Percentiles rank a stretch among this genome's conserved stretches.
phyloP scores from a whole-genome alignment of 768 basidiomycete species.

The Wakefieldia striispora region DNA sequence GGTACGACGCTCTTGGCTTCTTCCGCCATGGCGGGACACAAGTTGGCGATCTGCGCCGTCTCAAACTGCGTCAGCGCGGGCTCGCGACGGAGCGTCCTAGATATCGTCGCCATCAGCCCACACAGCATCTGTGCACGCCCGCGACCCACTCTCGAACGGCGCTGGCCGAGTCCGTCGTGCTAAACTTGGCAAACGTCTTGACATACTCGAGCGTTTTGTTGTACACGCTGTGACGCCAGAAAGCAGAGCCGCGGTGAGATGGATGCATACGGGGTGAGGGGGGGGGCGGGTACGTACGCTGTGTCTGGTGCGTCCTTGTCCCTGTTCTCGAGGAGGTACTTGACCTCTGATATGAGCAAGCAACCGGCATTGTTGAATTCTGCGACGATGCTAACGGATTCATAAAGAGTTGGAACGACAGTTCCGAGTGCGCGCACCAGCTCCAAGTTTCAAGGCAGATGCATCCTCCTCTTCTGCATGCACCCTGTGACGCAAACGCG shows the following conservation, averaged over 20 bases:
- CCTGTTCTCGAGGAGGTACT: constrained; percentile 82
- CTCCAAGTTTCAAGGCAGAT: constrained; percentile 76
- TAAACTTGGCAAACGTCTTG: constrained; percentile 88
- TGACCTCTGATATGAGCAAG: constrained; percentile 88
- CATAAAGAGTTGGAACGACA: neutral
- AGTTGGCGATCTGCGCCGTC: constrained; percentile 88
- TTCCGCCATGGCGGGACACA: constrained; percentile 84
- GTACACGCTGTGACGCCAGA: constrained; percentile 61
- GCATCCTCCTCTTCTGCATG: constrained; percentile 82
- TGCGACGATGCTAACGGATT: constrained; percentile 24
- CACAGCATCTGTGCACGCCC: neutral
- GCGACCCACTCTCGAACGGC: constrained; percentile 83
- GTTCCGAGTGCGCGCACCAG: constrained; percentile 41
- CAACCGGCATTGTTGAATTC: constrained; percentile 93
- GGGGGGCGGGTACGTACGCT: constrained; percentile 46
- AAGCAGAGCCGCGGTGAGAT: no score
- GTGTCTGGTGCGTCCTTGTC: constrained; percentile 88
- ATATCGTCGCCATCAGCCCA: neutral
- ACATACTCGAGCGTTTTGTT: constrained; percentile 93
- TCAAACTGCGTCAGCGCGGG: constrained; percentile 84
- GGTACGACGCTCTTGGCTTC: constrained; percentile 92
- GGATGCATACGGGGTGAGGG: neutral
- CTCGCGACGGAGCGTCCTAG: constrained; percentile 65
- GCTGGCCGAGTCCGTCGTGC: constrained; percentile 77
- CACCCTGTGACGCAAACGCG: constrained; percentile 61